A percentile compares a stretch with the other conserved stretches of the same genome.
These are phyloP conservation scores for Vitis labrusca DNA, from an alignment of 164 flowering plant species.

Conservation along the genomic window DNA sequence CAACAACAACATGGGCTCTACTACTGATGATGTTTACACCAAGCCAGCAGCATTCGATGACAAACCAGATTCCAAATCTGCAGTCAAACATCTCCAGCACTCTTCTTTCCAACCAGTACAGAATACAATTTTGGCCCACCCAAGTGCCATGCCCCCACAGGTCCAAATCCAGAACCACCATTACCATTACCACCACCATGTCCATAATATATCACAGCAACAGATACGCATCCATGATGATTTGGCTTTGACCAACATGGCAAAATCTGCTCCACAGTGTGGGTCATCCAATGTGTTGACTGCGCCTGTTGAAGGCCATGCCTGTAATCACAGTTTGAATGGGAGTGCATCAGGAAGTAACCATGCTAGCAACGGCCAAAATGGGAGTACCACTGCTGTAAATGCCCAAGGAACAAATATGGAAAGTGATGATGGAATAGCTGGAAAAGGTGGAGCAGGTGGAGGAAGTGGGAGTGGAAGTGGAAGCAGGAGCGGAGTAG, in stretches of 20 bases:
- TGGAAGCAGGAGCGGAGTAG: constrained; percentile 19
- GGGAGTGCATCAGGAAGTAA: constrained; percentile 44
- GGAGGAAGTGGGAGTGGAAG: constrained; percentile 14
- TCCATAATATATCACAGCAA: constrained; percentile 17
- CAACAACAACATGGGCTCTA: constrained; percentile 28
- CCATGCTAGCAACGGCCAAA: constrained; percentile 37
- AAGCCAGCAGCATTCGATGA: constrained; percentile 12
- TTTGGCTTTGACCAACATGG: constrained; percentile 12
- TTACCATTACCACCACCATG: constrained; percentile 31
- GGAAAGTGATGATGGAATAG: constrained; percentile 21
- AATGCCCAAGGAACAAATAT: constrained; percentile 21
- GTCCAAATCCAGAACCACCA: constrained; percentile 30
- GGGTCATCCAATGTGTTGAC: constrained; percentile 26
- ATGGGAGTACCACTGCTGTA: constrained; percentile 20
- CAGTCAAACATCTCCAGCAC: constrained; percentile 7
- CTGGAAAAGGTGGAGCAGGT: constrained; percentile 16
- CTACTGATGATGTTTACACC: constrained; percentile 13
- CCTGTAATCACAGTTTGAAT: constrained; percentile 23
- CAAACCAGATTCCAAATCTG: constrained; percentile 7
- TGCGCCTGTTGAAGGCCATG: constrained; percentile 17
- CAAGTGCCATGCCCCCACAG: constrained; percentile 10
- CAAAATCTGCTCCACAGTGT: constrained; percentile 10
- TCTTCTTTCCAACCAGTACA: constrained; percentile 21
- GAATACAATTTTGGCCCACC: constrained; percentile 11
- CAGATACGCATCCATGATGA: constrained; percentile 17